phyloP scores from a whole-genome alignment of 1,139 yeast genomes.

The Nakaseomyces kungkrabaensis region DNA sequence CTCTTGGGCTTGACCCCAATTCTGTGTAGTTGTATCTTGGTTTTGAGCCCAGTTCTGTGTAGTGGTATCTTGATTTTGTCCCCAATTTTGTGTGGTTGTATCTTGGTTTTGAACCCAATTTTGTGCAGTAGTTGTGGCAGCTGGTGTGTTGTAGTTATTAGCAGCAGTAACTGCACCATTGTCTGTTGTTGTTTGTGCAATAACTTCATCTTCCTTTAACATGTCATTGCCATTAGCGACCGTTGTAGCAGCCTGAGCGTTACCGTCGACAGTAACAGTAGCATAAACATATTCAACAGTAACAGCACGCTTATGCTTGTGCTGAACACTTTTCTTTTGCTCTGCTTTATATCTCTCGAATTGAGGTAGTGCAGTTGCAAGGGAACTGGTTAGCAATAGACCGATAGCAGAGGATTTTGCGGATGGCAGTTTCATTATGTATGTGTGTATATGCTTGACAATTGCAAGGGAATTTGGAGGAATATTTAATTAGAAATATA shows the following conservation, averaged over 20 bases:
- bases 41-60: background rate
- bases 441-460: no score
- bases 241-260: slow-evolving; percentile 4
- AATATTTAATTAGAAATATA: no score
- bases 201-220: slow-evolving; percentile 1
- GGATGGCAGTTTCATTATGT: background rate
- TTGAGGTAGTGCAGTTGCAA: slow-evolving; percentile 20
- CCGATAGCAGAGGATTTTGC: slow-evolving; percentile 1
- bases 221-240: slow-evolving; percentile 8
- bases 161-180: slow-evolving; percentile 13
- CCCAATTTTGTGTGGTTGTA: background rate
- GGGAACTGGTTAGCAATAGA: slow-evolving; percentile 8
- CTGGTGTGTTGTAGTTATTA: slow-evolving; percentile 2
- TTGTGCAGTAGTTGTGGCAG: background rate
- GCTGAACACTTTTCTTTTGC: slow-evolving; percentile 24
- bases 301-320: slow-evolving; percentile 54
- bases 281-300: slow-evolving; percentile 76
- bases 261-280: slow-evolving; percentile 60
- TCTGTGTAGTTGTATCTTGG: background rate
- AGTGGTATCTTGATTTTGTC: slow-evolving; percentile 28
- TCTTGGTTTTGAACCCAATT: background rate
- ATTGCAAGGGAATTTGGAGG: no score
- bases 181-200: slow-evolving; percentile 6
- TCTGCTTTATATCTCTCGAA: slow-evolving; percentile 20
- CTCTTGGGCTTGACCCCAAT: slow-evolving; percentile 28